These are phyloP conservation scores for Pseudevernia furfuracea DNA, from an alignment of 495 filamentous ascomycete species.

Conservation along the genomic window DNA sequence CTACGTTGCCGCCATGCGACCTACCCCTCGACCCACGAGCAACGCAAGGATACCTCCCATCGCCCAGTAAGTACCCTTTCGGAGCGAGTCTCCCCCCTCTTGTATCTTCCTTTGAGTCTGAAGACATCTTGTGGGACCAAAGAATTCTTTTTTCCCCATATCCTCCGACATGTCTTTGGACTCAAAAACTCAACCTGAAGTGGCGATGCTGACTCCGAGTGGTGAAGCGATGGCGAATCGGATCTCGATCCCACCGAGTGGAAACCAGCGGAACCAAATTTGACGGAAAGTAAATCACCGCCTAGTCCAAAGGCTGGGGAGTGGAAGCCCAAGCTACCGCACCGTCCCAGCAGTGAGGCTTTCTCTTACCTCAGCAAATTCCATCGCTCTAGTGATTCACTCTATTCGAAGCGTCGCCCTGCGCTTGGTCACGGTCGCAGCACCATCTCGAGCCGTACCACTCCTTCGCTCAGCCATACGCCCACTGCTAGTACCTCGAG, in stretches of 20 bases:
- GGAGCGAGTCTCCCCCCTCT: background rate
- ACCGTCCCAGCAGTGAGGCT: constrained; percentile 37
- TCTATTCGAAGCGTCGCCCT: constrained; percentile 25
- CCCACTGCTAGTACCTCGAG: constrained; percentile 41
- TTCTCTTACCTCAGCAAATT: constrained; percentile 46
- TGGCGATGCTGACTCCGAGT: background rate
- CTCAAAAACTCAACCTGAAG: background rate
- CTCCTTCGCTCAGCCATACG: constrained; percentile 37
- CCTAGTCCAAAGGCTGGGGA: constrained; percentile 6
- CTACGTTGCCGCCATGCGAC: constrained; percentile 37
- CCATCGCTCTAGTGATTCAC: constrained; percentile 28
- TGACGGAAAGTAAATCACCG: constrained; percentile 15
- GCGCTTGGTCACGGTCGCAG: constrained; percentile 16
- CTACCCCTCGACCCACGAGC: constrained; percentile 24
- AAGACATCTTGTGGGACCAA: background rate
- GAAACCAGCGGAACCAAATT: constrained; percentile 44
- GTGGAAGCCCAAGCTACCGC: constrained; percentile 16
- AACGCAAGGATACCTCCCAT: constrained; percentile 39
- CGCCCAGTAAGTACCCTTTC: constrained; percentile 22
- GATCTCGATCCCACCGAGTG: constrained; percentile 53
- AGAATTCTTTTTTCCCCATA: background rate
- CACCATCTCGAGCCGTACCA: constrained; percentile 26
- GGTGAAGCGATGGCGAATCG: constrained; percentile 32
- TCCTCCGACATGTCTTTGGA: background rate
- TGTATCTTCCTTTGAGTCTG: background rate